Evolutionary conservation across 306 rosid species (phyloP).

Genomic region (Cucurbita maxima): DNA sequence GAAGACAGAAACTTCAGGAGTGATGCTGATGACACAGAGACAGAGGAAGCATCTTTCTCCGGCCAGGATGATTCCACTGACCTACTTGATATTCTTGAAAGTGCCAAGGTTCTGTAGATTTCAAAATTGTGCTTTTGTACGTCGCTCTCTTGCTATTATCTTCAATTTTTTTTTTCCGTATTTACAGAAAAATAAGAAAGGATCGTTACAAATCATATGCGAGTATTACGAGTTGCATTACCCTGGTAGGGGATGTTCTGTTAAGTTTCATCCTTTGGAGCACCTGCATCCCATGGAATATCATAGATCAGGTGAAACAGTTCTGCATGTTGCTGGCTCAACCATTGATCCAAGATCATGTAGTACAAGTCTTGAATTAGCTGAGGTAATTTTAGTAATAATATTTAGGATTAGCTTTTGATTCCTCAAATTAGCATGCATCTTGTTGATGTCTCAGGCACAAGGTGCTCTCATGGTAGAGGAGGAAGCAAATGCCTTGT

Average conservation of each 20-base stretch:
- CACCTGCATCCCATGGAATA: conserved; percentile 50
- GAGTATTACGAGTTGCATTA: conserved; percentile 43
- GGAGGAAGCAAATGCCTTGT: conserved; percentile 92
- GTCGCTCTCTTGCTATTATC: not conserved
- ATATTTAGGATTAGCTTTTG: not conserved
- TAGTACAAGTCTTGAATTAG: conserved; percentile 41
- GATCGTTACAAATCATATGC: conserved; percentile 67
- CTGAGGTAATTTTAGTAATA: conserved; percentile 36
- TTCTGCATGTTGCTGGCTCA: conserved; percentile 37
- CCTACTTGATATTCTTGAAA: conserved; percentile 71
- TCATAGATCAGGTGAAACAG: conserved; percentile 34
- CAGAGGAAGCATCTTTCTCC: conserved; percentile 83
- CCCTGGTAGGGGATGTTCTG: conserved; percentile 53
- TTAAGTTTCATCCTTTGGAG: conserved; percentile 62
- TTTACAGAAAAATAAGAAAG: conserved; percentile 54
- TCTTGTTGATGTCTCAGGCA: conserved; percentile 49
- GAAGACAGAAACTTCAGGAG: conserved; percentile 89
- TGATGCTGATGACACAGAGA: conserved; percentile 85
- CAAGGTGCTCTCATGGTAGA: conserved; percentile 52
- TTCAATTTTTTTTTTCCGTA: not conserved
- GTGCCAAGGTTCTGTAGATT: conserved; percentile 73
- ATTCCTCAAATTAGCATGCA: not conserved
- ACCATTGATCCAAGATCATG: conserved; percentile 58
- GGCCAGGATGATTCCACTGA: conserved; percentile 89
- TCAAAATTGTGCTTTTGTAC: not conserved